phyloP scores from a whole-genome alignment of 1,284 basidiomycete species.

The Naganishia liquefaciens region DNA sequence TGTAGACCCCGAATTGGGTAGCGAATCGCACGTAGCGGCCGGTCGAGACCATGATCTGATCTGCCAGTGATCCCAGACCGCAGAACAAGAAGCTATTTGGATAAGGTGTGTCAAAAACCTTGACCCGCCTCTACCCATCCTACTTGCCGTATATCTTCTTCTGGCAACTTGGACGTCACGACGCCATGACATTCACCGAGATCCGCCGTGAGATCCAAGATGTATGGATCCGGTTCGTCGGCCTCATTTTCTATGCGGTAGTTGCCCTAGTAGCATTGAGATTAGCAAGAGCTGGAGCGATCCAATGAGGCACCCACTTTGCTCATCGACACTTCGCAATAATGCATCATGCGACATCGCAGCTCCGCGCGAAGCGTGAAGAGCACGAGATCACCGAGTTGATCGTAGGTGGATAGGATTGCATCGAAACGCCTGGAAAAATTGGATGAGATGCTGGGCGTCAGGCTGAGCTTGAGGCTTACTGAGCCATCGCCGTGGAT shows the following conservation, averaged over 20 bases:
- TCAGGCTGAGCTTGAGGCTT: constrained; percentile 47
- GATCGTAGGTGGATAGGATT: constrained; percentile 82
- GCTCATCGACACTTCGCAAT: constrained; percentile 74
- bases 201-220: constrained; percentile 83
- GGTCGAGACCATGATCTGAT: constrained; percentile 74
- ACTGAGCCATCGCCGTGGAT: constrained; percentile 84
- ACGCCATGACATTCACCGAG: constrained; percentile 76
- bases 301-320: constrained; percentile 57
- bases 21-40: constrained; percentile 70
- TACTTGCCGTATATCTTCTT: constrained; percentile 66
- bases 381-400: constrained; percentile 80
- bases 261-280: constrained; percentile 64
- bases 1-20: constrained; percentile 78
- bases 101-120: constrained; percentile 20
- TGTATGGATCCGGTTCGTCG: constrained; percentile 84
- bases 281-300: not conserved
- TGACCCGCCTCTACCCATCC: not conserved
- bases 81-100: constrained; percentile 73
- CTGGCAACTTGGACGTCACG: constrained; percentile 64
- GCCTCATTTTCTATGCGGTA: constrained; percentile 79
- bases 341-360: constrained; percentile 78
- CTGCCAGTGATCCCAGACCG: constrained; percentile 83
- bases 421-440: constrained; percentile 79
- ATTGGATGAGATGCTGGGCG: not conserved
- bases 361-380: constrained; percentile 88